phyloP scores from a whole-genome alignment of 805 yeast species.

The Spathaspora hagerdaliae region DNA sequence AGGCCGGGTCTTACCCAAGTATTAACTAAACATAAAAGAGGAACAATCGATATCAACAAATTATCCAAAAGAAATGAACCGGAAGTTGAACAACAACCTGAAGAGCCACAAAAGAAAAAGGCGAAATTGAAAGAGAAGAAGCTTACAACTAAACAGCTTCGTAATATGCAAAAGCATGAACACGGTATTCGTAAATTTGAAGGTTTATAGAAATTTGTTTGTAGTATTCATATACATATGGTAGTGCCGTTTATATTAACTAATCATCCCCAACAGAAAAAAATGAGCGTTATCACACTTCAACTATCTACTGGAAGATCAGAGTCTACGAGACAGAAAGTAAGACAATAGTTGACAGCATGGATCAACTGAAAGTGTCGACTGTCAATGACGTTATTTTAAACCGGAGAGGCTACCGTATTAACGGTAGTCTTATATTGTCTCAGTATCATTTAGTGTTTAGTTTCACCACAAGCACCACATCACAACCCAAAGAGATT shows the following conservation, averaged over 20 bases:
- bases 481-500: slow-evolving; percentile 49
- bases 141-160: slow-evolving; percentile 42
- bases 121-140: slow-evolving; percentile 28
- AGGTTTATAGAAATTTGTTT: slow-evolving; percentile 38
- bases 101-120: slow-evolving; percentile 22
- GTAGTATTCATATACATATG: too few species aligned
- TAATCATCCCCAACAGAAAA: too few species aligned
- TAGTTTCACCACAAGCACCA: slow-evolving; percentile 16
- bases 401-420: slow-evolving; percentile 34
- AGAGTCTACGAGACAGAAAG: too few species aligned
- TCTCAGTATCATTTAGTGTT: slow-evolving; percentile 38
- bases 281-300: too few species aligned
- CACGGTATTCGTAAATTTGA: slow-evolving; percentile 67
- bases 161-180: slow-evolving; percentile 48
- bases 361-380: slow-evolving; percentile 25
- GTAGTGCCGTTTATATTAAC: too few species aligned
- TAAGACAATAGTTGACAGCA: slow-evolving; percentile 4
- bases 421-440: slow-evolving; percentile 33
- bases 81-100: slow-evolving; percentile 11
- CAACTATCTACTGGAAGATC: too few species aligned
- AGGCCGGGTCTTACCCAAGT: slow-evolving; percentile 6
- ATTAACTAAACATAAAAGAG: slow-evolving; percentile 11
- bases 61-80: slow-evolving; percentile 8
- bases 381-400: slow-evolving; percentile 37
- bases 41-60: slow-evolving; percentile 18